Percentiles rank a stretch among this genome's conserved stretches.
Evolutionary conservation across 139 green algal genomes (phyloP).

Genomic region (Penium margaritaceum): DNA sequence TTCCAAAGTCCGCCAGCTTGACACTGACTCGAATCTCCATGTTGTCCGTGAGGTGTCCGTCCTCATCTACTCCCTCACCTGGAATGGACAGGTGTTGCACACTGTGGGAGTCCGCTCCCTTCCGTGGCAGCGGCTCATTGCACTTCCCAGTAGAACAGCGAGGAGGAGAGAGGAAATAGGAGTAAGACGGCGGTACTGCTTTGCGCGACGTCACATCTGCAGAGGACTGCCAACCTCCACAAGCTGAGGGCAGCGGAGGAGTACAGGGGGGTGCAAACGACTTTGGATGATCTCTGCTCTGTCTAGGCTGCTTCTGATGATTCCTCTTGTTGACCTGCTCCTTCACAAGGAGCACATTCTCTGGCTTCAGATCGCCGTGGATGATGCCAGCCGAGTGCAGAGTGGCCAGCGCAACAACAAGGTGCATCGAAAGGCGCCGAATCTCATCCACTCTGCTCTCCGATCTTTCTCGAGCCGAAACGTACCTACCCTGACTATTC

Average conservation of each 20-base stretch:
- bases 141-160: too few relatives aligned
- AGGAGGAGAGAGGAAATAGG: too few relatives aligned
- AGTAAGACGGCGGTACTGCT: too few relatives aligned
- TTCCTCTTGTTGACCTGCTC: too few relatives aligned
- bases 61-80: neutral
- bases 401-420: neutral
- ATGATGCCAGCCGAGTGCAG: constrained; percentile 3
- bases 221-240: neutral
- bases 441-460: neutral
- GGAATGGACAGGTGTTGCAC: neutral
- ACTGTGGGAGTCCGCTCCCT: too few relatives aligned
- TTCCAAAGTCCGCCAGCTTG: constrained; percentile 84
- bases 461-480: neutral
- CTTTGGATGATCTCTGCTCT: too few relatives aligned
- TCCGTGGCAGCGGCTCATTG: too few relatives aligned
- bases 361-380: constrained; percentile 15
- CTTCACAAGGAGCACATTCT: constrained; percentile 14
- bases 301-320: too few relatives aligned
- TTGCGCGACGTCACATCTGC: too few relatives aligned
- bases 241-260: neutral
- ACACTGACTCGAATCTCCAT: constrained; percentile 17
- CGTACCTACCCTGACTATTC: neutral
- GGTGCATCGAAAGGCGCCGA: neutral
- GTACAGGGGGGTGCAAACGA: too few relatives aligned
- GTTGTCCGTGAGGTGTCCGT: neutral